Evolutionary conservation across 129 eudicot species (phyloP).

Genomic region (Chrysanthemum lavandulifolium): DNA sequence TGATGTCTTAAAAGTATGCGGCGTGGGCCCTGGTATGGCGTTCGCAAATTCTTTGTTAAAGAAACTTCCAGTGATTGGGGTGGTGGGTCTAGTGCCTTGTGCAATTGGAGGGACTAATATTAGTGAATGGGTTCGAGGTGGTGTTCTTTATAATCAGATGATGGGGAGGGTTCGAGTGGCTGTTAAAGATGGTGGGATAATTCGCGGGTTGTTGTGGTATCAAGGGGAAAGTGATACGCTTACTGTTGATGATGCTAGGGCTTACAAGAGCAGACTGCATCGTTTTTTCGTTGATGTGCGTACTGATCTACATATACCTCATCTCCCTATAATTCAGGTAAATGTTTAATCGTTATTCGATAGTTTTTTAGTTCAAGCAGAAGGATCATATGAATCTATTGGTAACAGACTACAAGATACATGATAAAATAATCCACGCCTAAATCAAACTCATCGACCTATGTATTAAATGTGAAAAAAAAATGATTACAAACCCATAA

Average conservation of each 20-base stretch:
- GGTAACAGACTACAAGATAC: background rate
- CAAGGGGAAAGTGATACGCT: conserved; percentile 77
- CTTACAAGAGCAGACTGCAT: conserved; percentile 42
- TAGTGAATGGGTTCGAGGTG: conserved; percentile 59
- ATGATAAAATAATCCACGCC: background rate
- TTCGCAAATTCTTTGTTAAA: conserved; percentile 51
- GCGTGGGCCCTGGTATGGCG: conserved; percentile 80
- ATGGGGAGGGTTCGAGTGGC: conserved; percentile 50
- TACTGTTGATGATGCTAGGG: conserved; percentile 35
- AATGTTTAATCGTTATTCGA: background rate
- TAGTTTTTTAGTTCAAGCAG: background rate
- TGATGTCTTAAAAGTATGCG: conserved; percentile 50
- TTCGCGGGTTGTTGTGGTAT: conserved; percentile 61
- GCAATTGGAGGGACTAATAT: conserved; percentile 71
- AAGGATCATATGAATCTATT: background rate
- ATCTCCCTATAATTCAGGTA: conserved; percentile 55
- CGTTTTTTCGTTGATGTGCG: conserved; percentile 42
- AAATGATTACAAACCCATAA: too few species aligned
- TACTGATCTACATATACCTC: conserved; percentile 40
- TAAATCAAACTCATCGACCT: too few species aligned
- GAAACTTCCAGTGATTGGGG: conserved; percentile 37
- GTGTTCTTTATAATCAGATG: conserved; percentile 42
- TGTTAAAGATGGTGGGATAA: conserved; percentile 43
- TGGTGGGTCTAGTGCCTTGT: conserved; percentile 78
- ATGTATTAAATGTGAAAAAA: too few species aligned